These are phyloP conservation scores for Anaeromyces robustus DNA, from an alignment of 192 early-diverging fungal genomes.

Conservation along the genomic window DNA sequence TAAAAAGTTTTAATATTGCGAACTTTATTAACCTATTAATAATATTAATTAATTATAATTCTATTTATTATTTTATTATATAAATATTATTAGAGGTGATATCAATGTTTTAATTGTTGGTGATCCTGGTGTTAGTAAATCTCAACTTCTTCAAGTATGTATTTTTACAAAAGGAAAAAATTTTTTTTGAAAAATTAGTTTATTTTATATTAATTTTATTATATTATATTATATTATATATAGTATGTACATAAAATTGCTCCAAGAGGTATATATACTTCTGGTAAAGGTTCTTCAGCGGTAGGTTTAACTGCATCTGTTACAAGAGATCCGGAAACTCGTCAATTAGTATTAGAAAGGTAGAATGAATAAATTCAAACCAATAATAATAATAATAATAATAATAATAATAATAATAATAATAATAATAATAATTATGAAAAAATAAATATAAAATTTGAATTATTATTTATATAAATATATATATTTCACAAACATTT, in stretches of 20 bases:
- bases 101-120: conserved; percentile 90
- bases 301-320: conserved; percentile 94
- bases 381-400: too few species aligned
- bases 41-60: too few species aligned
- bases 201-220: neutral
- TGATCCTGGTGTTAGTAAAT: conserved; percentile 92
- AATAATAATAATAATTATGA: too few species aligned
- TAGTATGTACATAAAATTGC: conserved; percentile 81
- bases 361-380: conserved; percentile 9
- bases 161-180: neutral
- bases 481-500: too few species aligned
- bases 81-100: conserved; percentile 51
- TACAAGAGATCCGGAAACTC: conserved; percentile 85
- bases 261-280: conserved; percentile 89
- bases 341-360: conserved; percentile 88
- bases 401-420: too few species aligned
- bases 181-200: neutral
- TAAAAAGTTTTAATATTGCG: too few species aligned
- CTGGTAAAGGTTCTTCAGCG: conserved; percentile 90
- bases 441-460: too few species aligned
- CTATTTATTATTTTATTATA: too few species aligned
- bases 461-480: neutral
- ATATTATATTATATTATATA: neutral
- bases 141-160: conserved; percentile 59
- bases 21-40: too few species aligned